Conservation (phyloP, 2,329 filamentous ascomycete genomes). For the Endocalyx cinctus region DNA sequence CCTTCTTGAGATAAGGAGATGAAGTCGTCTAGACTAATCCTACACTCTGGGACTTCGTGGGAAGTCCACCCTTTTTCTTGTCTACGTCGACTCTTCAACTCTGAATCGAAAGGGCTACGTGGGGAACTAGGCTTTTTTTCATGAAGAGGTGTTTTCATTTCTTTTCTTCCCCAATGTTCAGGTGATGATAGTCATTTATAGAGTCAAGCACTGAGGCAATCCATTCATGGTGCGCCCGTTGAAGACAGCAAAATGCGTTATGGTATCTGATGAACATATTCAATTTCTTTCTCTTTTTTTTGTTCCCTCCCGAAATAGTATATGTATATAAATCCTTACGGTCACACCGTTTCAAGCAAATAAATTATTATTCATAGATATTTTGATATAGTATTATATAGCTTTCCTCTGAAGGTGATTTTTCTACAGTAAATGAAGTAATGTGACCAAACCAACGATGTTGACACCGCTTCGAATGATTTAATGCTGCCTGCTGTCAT, state of each 20-base stretch:
- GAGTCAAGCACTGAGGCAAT: constrained; percentile 95
- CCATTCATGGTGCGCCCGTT: constrained; percentile 36
- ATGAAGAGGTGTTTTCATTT: constrained; percentile 45
- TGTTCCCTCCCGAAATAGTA: neutral
- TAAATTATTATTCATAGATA: too few relatives aligned
- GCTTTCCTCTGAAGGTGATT: too few relatives aligned
- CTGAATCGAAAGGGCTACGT: constrained; percentile 7
- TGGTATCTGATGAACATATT: constrained; percentile 42
- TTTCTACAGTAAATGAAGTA: too few relatives aligned
- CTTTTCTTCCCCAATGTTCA: constrained; percentile 57
- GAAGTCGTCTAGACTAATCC: constrained; percentile 25
- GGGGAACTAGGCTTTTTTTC: constrained; percentile 5
- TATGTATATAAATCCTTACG: too few relatives aligned
- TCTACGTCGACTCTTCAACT: too few relatives aligned
- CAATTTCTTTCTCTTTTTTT: constrained; percentile 12
- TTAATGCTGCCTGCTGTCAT: too few relatives aligned
- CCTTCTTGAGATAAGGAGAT: too few relatives aligned
- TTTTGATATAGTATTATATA: too few relatives aligned
- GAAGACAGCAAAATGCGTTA: constrained; percentile 44
- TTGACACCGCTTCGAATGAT: too few relatives aligned
- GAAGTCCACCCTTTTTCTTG: constrained; percentile 17
- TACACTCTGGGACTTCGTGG: constrained; percentile 30
- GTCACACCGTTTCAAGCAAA: too few relatives aligned
- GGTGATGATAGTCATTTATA: constrained; percentile 92
- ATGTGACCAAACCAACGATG: too few relatives aligned